Evolutionary conservation across 257 asterid genomes (phyloP).

Genomic region (Solanum commersonii): DNA sequence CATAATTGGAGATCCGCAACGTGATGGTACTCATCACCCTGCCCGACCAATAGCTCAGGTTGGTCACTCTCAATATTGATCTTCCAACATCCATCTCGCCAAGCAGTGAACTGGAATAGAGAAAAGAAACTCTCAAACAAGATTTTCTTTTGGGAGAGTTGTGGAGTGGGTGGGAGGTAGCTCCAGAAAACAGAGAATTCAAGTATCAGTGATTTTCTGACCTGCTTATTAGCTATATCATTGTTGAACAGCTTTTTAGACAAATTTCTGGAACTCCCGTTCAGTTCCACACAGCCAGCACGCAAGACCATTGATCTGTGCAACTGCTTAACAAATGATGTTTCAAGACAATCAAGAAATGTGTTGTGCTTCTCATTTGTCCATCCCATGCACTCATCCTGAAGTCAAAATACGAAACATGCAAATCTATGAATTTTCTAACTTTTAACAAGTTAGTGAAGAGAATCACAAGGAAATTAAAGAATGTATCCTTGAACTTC

Average conservation of each 20-base stretch:
- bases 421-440: background rate
- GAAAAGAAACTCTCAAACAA: background rate
- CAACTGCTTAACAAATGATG: constrained; percentile 57
- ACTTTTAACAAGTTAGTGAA: background rate
- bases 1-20: background rate
- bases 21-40: background rate
- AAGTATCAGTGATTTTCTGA: background rate
- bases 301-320: constrained; percentile 34
- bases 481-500: background rate
- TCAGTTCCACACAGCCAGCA: constrained; percentile 15
- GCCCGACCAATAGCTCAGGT: background rate
- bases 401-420: constrained; percentile 4
- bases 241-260: constrained; percentile 10
- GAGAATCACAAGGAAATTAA: background rate
- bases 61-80: constrained; percentile 17
- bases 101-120: constrained; percentile 6
- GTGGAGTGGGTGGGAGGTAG: background rate
- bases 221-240: constrained; percentile 34
- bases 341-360: constrained; percentile 61
- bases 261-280: constrained; percentile 4
- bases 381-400: constrained; percentile 48
- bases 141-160: background rate
- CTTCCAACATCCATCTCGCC: constrained; percentile 23
- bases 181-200: background rate
- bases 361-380: constrained; percentile 65